A percentile compares a stretch with the other conserved stretches of the same genome.
phyloP scores from a whole-genome alignment of 1,284 basidiomycete species.

The Malassezia globosa region DNA sequence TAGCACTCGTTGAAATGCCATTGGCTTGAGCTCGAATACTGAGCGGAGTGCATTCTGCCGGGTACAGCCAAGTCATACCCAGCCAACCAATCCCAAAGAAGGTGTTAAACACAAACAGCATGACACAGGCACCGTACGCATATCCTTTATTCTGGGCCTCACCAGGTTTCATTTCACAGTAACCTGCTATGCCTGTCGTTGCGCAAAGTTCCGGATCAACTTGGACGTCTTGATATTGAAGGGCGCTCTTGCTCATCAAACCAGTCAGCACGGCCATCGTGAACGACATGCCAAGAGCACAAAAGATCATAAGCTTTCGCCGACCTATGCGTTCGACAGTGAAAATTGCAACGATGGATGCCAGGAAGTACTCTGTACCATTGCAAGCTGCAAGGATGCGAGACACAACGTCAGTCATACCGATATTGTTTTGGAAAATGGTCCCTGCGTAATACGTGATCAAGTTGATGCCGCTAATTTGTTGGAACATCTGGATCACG shows the following conservation, averaged over 20 bases:
- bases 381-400: slow-evolving; percentile 42
- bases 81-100: slow-evolving; percentile 44
- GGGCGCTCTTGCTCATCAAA: slow-evolving; percentile 7
- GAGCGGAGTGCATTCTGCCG: slow-evolving; percentile 43
- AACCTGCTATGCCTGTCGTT: too few species aligned
- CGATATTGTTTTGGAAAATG: slow-evolving; percentile 36
- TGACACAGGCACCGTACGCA: slow-evolving; percentile 8
- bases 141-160: neutral
- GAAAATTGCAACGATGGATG: slow-evolving; percentile 40
- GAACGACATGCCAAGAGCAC: slow-evolving; percentile 31
- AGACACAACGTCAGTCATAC: slow-evolving; percentile 29
- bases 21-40: slow-evolving; percentile 38
- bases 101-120: slow-evolving; percentile 37
- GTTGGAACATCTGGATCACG: slow-evolving; percentile 44
- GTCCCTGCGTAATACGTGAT: slow-evolving; percentile 44
- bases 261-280: slow-evolving; percentile 34
- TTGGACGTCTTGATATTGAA: neutral
- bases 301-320: slow-evolving; percentile 38
- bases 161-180: neutral
- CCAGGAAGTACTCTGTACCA: slow-evolving; percentile 45
- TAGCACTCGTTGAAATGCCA: slow-evolving; percentile 35
- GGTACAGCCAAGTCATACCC: slow-evolving; percentile 46
- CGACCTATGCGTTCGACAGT: slow-evolving; percentile 38
- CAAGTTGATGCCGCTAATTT: slow-evolving; percentile 41
- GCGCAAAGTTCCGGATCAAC: slow-evolving; percentile 1